phyloP scores from a whole-genome alignment of 768 basidiomycete genomes.

The Termitomyces sp. region DNA sequence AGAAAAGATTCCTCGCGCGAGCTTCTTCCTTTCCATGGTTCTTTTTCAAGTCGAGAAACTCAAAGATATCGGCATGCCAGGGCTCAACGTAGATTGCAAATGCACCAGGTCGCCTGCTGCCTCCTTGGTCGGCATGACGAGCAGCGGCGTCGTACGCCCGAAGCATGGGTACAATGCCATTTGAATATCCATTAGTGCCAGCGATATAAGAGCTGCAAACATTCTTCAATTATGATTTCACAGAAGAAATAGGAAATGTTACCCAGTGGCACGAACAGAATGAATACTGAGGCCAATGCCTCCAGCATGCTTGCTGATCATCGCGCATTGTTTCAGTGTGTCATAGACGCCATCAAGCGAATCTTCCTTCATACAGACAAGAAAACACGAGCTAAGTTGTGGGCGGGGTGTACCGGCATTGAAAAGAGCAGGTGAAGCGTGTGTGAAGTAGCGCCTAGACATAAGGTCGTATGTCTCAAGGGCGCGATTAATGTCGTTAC shows the following conservation, averaged over 20 bases:
- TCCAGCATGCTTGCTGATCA: slow-evolving; percentile 99
- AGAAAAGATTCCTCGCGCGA: slow-evolving; percentile 95
- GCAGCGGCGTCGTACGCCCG: slow-evolving; percentile 97
- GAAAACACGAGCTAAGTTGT: slow-evolving; percentile 96
- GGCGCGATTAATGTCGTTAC: slow-evolving; percentile 80
- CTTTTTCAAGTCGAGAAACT: slow-evolving; percentile 96
- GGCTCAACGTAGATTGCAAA: slow-evolving; percentile 99
- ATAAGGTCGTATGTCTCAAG: slow-evolving; percentile 94
- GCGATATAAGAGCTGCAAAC: slow-evolving; percentile 87
- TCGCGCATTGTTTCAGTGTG: slow-evolving; percentile 95
- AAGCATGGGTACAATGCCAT: slow-evolving; percentile 99
- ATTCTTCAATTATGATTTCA: not conserved
- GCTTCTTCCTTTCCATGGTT: slow-evolving; percentile 99
- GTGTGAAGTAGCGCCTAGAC: slow-evolving; percentile 98
- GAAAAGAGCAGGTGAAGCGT: slow-evolving; percentile 98
- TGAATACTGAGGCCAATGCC: slow-evolving; percentile 97
- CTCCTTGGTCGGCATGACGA: slow-evolving; percentile 97
- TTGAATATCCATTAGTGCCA: slow-evolving; percentile 98
- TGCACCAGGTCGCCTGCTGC: slow-evolving; percentile 98
- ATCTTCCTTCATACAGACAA: slow-evolving; percentile 97
- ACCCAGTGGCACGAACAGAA: slow-evolving; percentile 95
- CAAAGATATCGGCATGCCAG: slow-evolving; percentile 97
- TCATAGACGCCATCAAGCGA: slow-evolving; percentile 99
- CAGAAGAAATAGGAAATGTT: slow-evolving; percentile 21
- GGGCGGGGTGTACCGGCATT: slow-evolving; percentile 95